Percentiles rank a stretch among this genome's conserved stretches.
These are phyloP conservation scores for Beauveria sp. DNA, from an alignment of 2,329 filamentous ascomycete genomes.

Conservation along the genomic window DNA sequence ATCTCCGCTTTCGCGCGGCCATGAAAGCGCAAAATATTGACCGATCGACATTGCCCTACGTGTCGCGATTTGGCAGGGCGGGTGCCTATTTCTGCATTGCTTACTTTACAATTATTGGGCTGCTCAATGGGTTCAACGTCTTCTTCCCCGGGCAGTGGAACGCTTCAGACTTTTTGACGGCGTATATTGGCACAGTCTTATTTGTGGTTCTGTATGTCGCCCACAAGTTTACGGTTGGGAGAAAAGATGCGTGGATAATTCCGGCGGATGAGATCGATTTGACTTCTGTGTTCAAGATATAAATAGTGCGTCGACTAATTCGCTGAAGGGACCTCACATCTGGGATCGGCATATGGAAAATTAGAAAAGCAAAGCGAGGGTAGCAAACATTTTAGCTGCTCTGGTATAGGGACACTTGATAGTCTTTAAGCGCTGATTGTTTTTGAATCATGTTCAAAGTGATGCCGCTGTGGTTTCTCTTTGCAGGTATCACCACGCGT, in stretches of 20 bases:
- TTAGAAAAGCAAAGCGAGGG: background rate
- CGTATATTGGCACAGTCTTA: constrained; percentile 15
- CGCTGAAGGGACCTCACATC: background rate
- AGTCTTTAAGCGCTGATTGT: too few relatives aligned
- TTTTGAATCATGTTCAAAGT: too few relatives aligned
- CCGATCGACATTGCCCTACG: background rate
- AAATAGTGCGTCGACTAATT: background rate
- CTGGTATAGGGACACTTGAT: too few relatives aligned
- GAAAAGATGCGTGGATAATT: background rate
- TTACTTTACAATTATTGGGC: constrained; percentile 26
- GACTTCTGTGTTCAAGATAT: background rate
- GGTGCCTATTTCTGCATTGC: constrained; percentile 9
- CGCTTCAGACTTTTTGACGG: constrained; percentile 14
- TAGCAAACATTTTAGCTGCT: too few relatives aligned
- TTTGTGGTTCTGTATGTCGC: background rate
- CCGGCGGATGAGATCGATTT: background rate
- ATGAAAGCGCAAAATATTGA: constrained; percentile 6
- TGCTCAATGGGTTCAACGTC: constrained; percentile 52
- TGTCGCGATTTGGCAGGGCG: background rate
- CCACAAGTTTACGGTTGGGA: background rate
- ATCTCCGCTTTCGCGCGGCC: constrained; percentile 14
- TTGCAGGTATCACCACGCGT: too few relatives aligned
- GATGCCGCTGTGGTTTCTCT: too few relatives aligned
- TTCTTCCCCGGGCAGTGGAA: constrained; percentile 17
- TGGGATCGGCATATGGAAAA: background rate